phyloP scores from a whole-genome alignment of 805 yeast species.

The Monosporozyma aquatica region DNA sequence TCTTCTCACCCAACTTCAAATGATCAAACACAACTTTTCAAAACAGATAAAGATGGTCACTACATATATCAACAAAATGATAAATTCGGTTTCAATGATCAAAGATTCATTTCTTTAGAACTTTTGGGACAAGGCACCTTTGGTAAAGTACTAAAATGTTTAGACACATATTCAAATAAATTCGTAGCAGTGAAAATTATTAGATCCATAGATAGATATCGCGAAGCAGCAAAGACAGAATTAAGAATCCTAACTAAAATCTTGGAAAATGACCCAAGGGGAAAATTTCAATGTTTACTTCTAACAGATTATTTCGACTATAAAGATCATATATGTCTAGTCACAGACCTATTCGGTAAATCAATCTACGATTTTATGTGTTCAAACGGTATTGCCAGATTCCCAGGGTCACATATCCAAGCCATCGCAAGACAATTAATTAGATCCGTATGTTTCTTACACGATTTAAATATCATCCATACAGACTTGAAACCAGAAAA shows the following conservation, averaged over 20 bases:
- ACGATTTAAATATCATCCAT: slow-evolving; percentile 82
- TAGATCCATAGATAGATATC: slow-evolving; percentile 82
- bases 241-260: slow-evolving; percentile 52
- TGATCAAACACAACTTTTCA: slow-evolving; percentile 10
- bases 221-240: slow-evolving; percentile 93
- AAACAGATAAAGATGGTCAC: slow-evolving; percentile 61
- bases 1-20: neutral
- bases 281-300: slow-evolving; percentile 67
- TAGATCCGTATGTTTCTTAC: slow-evolving; percentile 78
- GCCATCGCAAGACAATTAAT: slow-evolving; percentile 79
- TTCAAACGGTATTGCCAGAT: slow-evolving; percentile 72
- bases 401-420: slow-evolving; percentile 90
- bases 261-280: slow-evolving; percentile 36
- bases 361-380: slow-evolving; percentile 87
- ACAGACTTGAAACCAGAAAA: slow-evolving; percentile 97
- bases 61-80: slow-evolving; percentile 53
- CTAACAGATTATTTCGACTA: slow-evolving; percentile 84
- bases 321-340: slow-evolving; percentile 88
- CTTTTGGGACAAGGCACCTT: slow-evolving; percentile 93
- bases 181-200: slow-evolving; percentile 88
- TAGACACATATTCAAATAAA: slow-evolving; percentile 39
- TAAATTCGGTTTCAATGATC: slow-evolving; percentile 49
- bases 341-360: slow-evolving; percentile 77
- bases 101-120: slow-evolving; percentile 53
- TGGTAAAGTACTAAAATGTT: slow-evolving; percentile 95